These are phyloP conservation scores for Pseudisothecium myosuroides DNA, from an alignment of 225 moss, liverwort and hornwort genomes.

Conservation along the genomic window DNA sequence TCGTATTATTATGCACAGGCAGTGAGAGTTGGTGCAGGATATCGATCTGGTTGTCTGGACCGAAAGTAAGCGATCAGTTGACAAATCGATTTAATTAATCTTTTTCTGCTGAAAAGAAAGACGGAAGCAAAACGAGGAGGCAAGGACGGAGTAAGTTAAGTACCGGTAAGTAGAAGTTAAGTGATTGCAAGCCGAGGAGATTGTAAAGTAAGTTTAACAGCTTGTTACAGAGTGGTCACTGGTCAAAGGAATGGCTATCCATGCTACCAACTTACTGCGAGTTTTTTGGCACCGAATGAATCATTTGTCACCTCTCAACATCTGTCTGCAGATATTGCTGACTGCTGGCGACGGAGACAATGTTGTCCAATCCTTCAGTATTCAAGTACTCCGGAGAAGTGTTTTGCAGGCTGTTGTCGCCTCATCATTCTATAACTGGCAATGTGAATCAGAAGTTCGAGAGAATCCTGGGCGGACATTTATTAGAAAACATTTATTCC, in stretches of 20 bases:
- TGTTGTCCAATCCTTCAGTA: not conserved
- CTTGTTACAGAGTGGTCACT: not conserved
- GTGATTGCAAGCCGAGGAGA: not conserved
- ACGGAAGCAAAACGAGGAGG: too few species aligned
- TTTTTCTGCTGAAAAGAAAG: not conserved
- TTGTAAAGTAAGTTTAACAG: not conserved
- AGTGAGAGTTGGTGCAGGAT: not conserved
- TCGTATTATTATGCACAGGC: not conserved
- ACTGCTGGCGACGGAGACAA: not conserved
- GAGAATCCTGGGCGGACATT: not conserved
- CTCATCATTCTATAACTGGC: not conserved
- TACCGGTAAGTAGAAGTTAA: not conserved
- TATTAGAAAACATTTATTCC: not conserved
- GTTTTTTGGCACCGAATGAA: not conserved
- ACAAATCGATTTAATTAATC: not conserved
- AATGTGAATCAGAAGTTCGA: not conserved
- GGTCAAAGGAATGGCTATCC: not conserved
- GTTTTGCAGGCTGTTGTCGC: not conserved
- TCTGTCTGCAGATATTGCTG: not conserved
- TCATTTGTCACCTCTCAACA: not conserved
- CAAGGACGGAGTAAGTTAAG: too few species aligned
- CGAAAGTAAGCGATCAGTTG: not conserved
- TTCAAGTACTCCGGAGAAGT: not conserved
- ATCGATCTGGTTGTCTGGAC: not conserved
- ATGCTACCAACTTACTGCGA: too few species aligned